Conservation (phyloP, 164 flowering plant genomes). For the Berberis vulgaris region DNA sequence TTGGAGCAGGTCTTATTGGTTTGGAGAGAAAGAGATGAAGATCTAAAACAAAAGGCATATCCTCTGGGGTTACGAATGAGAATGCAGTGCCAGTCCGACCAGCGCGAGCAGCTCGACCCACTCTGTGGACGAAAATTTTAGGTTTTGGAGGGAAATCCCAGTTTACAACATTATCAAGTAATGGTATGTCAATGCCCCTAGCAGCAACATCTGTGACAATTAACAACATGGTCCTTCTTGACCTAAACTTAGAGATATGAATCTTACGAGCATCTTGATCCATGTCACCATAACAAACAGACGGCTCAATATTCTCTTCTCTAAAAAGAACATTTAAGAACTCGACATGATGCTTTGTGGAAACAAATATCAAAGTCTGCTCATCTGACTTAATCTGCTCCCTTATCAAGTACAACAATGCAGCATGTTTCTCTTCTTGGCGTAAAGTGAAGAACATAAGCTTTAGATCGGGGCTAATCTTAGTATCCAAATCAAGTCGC, state of each 20-base stretch:
- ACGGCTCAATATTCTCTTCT: slow-evolving; percentile 81
- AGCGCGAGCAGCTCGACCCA: slow-evolving; percentile 93
- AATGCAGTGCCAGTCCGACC: slow-evolving; percentile 89
- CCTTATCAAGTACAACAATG: slow-evolving; percentile 69
- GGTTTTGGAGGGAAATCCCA: slow-evolving; percentile 43
- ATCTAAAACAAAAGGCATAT: slow-evolving; percentile 81
- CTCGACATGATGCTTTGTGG: slow-evolving; percentile 93
- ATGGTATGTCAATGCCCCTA: slow-evolving; percentile 75
- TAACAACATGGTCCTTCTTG: slow-evolving; percentile 79
- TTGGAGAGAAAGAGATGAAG: slow-evolving; percentile 95
- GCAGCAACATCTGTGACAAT: slow-evolving; percentile 44
- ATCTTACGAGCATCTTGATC: slow-evolving; percentile 98
- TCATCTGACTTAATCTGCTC: slow-evolving; percentile 68
- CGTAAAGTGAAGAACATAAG: slow-evolving; percentile 46
- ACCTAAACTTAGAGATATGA: slow-evolving; percentile 17
- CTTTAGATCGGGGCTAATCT: slow-evolving; percentile 58
- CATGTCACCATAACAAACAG: slow-evolving; percentile 97
- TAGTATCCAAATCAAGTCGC: slow-evolving; percentile 84
- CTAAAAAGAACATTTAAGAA: slow-evolving; percentile 54
- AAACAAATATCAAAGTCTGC: slow-evolving; percentile 82
- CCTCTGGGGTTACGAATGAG: slow-evolving; percentile 81
- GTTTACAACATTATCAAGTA: slow-evolving; percentile 81
- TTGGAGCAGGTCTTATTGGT: slow-evolving; percentile 20
- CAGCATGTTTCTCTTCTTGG: slow-evolving; percentile 85
- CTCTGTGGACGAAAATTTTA: slow-evolving; percentile 92